Percentiles rank a stretch among this genome's conserved stretches.
Conservation (phyloP, 2,329 filamentous ascomycete species). For the Exophiala viscosa region DNA sequence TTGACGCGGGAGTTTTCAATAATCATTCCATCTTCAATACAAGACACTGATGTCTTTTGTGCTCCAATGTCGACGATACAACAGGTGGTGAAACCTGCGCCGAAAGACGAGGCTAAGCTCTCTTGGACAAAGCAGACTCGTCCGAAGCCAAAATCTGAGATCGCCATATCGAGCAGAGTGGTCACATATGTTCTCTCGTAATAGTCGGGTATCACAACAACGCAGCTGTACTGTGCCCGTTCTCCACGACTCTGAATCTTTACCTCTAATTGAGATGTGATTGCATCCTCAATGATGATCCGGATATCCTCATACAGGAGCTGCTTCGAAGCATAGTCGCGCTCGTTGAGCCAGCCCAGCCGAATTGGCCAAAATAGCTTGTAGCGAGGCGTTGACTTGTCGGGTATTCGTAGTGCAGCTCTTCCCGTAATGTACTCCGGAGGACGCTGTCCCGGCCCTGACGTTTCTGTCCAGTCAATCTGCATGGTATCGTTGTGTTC, state of each 20-base stretch:
- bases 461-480: constrained; percentile 90
- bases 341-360: constrained; percentile 83
- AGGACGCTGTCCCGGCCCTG: constrained; percentile 52
- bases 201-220: constrained; percentile 94
- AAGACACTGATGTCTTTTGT: constrained; percentile 95
- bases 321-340: constrained; percentile 75
- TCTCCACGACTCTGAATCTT: constrained; percentile 56
- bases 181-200: constrained; percentile 94
- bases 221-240: constrained; percentile 87
- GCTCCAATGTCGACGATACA: constrained; percentile 96
- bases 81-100: constrained; percentile 86
- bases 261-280: constrained; percentile 74
- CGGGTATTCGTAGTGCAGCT: constrained; percentile 79
- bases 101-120: constrained; percentile 89
- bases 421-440: constrained; percentile 76
- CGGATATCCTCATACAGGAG: constrained; percentile 84
- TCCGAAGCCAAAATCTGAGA: constrained; percentile 85
- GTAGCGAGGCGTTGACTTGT: constrained; percentile 83
- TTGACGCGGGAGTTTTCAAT: constrained; percentile 94
- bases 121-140: constrained; percentile 94
- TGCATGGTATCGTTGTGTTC: constrained; percentile 93
- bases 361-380: constrained; percentile 90
- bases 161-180: constrained; percentile 75
- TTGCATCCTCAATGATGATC: constrained; percentile 77
- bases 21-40: constrained; percentile 93